Percentiles rank a stretch among this genome's conserved stretches.
Conservation (phyloP, 805 yeast genomes). For the Metschnikowia continentalis region DNA sequence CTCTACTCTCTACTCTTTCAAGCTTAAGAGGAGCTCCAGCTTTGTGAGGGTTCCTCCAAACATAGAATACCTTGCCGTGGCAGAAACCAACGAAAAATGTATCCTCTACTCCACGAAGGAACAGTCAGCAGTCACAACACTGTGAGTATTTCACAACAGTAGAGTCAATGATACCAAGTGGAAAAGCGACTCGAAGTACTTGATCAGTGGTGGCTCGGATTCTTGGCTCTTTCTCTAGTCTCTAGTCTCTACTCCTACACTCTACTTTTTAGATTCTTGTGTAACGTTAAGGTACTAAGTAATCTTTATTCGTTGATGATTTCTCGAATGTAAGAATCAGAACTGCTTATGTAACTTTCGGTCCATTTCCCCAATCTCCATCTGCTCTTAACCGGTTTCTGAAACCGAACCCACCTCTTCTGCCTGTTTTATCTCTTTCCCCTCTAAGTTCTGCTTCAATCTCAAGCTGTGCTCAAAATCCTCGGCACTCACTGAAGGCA, state of each 20-base stretch:
- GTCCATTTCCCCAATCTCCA: too few species aligned
- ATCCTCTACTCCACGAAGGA: slow-evolving; percentile 58
- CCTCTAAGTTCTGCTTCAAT: slow-evolving; percentile 81
- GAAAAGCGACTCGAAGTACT: slow-evolving; percentile 68
- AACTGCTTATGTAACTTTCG: too few species aligned
- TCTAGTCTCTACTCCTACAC: too few species aligned
- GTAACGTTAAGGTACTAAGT: too few species aligned
- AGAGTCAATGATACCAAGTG: slow-evolving; percentile 73
- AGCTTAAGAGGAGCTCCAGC: slow-evolving; percentile 62
- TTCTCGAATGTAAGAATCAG: too few species aligned
- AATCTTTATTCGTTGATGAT: too few species aligned
- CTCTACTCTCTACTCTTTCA: slow-evolving; percentile 15
- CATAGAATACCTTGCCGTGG: slow-evolving; percentile 62
- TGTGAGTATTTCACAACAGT: slow-evolving; percentile 96
- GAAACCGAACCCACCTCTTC: neutral
- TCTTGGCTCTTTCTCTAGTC: slow-evolving; percentile 77
- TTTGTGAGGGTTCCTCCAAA: slow-evolving; percentile 66
- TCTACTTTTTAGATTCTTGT: too few species aligned
- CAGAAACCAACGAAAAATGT: slow-evolving; percentile 84
- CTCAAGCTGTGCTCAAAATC: slow-evolving; percentile 78
- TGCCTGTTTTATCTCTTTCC: slow-evolving; percentile 40
- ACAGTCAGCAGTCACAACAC: slow-evolving; percentile 60
- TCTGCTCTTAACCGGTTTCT: too few species aligned
- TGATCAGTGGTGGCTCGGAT: slow-evolving; percentile 80
- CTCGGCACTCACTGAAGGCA: slow-evolving; percentile 83